Evolutionary conservation across 1,139 yeast species (phyloP), one percentile per base, ranked within the genome.

Genomic region (Magnusiomyces tetraspermus): DNA sequence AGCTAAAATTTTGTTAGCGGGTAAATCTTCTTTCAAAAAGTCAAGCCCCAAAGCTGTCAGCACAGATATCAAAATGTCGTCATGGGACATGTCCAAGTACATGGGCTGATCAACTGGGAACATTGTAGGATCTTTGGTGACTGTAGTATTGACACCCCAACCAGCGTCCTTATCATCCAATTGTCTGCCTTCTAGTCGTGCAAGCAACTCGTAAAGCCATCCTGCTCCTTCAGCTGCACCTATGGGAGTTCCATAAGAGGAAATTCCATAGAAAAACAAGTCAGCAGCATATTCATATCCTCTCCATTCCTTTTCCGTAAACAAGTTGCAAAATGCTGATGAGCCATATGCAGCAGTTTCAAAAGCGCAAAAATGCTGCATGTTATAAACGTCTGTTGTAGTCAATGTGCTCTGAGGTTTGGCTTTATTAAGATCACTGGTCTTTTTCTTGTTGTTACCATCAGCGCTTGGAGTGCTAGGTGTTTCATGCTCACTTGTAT

Each of bases 241-340:
- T 11, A 66, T 67, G 13, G 64, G 61, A 8, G 70, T 61, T 11
- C 75, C 75, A 58, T 70, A 68, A 4, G 72, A 70, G 11, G 62
- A 52, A 40, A 62, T 61, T 28, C 69, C 70, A 64, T 71, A 76
- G 59, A 72, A 73, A 56, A 63, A 65, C 41, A 76, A 63, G 52
- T 76, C 80, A 8, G 61, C 60, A 21, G 70, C 68, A 64, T 76
- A 76, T 56, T 74, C 76, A 60, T 69, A 74, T 22, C 75, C 76
- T 49, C 77, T 66, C 74, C 76, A 76, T 58, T 76, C 80, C 41
- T 70, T 70, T 58, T 72, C 74, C 30, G 78, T 74, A 63, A 76
- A 77, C 53, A 75, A 65, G 52, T 67, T 70, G 61, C 80, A 76
- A 61, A 76, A 74, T 23, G 71, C 69, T 31, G 79, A 74, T 41